These are phyloP conservation scores for Sequoiadendron giganteum DNA, from an alignment of 75 land plant genomes.

Conservation along the genomic window DNA sequence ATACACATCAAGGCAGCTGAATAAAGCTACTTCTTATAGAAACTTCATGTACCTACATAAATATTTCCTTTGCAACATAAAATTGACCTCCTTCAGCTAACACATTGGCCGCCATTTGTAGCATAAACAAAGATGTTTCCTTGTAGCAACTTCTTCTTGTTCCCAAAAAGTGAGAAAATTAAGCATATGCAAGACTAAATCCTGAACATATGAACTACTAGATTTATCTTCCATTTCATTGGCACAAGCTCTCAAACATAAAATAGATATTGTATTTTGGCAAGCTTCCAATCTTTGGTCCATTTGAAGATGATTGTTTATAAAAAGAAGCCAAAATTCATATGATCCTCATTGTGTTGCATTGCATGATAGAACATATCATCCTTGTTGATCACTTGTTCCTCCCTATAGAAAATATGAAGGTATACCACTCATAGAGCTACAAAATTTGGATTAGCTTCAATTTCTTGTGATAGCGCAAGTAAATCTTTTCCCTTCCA, in stretches of 20 bases:
- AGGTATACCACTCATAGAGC: constrained; percentile 76
- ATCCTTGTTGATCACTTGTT: constrained; percentile 38
- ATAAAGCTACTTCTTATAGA: no score
- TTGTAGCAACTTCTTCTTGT: no score
- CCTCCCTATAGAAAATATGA: constrained; percentile 45
- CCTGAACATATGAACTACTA: constrained; percentile 64
- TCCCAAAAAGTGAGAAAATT: no score
- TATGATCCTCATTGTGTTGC: constrained; percentile 40
- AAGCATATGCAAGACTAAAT: no score
- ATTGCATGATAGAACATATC: constrained; percentile 84
- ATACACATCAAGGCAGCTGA: no score
- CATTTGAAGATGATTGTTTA: constrained; percentile 53
- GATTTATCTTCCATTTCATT: constrained; percentile 17
- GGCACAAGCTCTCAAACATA: constrained; percentile 19
- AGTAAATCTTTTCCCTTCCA: constrained; percentile 64
- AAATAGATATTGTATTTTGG: no score
- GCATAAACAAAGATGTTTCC: no score
- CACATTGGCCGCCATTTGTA: no score
- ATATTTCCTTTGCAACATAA: no score
- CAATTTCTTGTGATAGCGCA: constrained; percentile 54
- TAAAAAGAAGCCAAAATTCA: constrained; percentile 85
- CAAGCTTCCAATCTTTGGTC: no score
- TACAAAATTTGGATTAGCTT: constrained; percentile 50
- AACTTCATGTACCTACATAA: no score
- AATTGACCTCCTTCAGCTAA: no score